A percentile compares a stretch with the other conserved stretches of the same genome.
Evolutionary conservation across 495 filamentous ascomycete species (phyloP).

Genomic region (Zalerion maritima): DNA sequence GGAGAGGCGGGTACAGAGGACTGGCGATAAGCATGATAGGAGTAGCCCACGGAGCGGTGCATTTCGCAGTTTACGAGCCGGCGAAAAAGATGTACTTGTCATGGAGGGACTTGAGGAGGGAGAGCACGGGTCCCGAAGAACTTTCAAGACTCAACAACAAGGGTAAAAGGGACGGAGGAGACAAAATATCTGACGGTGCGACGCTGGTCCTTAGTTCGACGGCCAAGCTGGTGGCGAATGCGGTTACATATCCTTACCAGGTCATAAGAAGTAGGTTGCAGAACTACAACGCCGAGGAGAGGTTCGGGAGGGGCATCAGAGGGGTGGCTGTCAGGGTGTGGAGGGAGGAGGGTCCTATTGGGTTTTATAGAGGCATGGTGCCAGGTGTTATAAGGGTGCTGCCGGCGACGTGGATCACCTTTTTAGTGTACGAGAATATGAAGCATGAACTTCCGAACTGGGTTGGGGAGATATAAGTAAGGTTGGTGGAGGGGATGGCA

Average conservation of each 20-base stretch:
- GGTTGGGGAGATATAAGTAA: slow-evolving; percentile 7
- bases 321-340: slow-evolving; percentile 65
- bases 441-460: slow-evolving; percentile 47
- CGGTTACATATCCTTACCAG: slow-evolving; percentile 85
- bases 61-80: slow-evolving; percentile 91
- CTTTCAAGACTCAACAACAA: slow-evolving; percentile 1
- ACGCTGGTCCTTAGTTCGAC: slow-evolving; percentile 61
- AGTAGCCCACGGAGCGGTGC: slow-evolving; percentile 87
- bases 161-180: slow-evolving; percentile 10
- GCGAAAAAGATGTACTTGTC: slow-evolving; percentile 45
- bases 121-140: slow-evolving; percentile 3
- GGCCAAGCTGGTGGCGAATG: slow-evolving; percentile 79
- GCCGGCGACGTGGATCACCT: slow-evolving; percentile 94
- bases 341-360: slow-evolving; percentile 59
- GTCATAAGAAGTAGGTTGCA: slow-evolving; percentile 79
- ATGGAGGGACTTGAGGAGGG: slow-evolving; percentile 18
- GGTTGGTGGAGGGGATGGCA: too few relatives aligned
- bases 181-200: slow-evolving; percentile 54
- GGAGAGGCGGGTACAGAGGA: slow-evolving; percentile 69
- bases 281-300: slow-evolving; percentile 60
- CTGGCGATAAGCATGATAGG: slow-evolving; percentile 71
- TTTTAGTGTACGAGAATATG: slow-evolving; percentile 92
- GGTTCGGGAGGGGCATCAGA: slow-evolving; percentile 49
- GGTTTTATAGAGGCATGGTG: slow-evolving; percentile 86
- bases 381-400: slow-evolving; percentile 80